Base-by-base conservation (phyloP, 495 filamentous ascomycete species). In the Terfezia boudieri region DNA sequence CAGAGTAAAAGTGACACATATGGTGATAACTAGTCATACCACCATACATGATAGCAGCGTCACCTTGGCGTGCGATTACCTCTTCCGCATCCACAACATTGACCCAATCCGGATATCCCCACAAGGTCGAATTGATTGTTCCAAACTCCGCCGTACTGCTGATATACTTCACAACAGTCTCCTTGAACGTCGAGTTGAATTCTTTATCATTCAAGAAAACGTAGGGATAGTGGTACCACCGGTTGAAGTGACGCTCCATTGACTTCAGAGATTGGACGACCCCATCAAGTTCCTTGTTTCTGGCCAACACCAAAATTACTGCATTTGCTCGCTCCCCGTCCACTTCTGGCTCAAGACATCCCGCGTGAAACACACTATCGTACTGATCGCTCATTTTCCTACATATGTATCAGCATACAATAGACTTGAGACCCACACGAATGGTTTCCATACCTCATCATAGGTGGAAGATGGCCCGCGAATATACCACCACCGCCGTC, bases 21-120 rank as follows among this genome's bases (percentile, higher is more conserved):
- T 92, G 82, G 65, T 99, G 90, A 67, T 99, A 99, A 70, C 87
- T 94, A 64, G 95, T 92, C 78, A 99, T 88, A 22, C 90, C 90
- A 68, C 90, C 90, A 67, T 99, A 99, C 90, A 99, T 99, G 70
- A 99, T 95, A 38, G 92, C 90, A 53, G 81, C 80, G 71, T 99
- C 90, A 62, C 90, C 90, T 67, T 99, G 90, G 70, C 93, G 90
- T 50, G 80, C 74, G 60, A 99, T 86, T 55, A 87, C 89, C 68
- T 99, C 90, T 71, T 86, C 88, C 54, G 88, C 90, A 37, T 94
- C 86, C 64, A 86, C 86, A 46, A 76, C 73, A 67, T 99, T 86
- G 56, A 90, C 81, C 92, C 92, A 96, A 60, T 96, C 86, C 12
- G 92, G 90, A 67, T 80, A 96, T 38, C 89, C 90, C 90, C 90